phyloP scores from a whole-genome alignment of 176 grass and related monocot genomes.

The Eleusine indica region DNA sequence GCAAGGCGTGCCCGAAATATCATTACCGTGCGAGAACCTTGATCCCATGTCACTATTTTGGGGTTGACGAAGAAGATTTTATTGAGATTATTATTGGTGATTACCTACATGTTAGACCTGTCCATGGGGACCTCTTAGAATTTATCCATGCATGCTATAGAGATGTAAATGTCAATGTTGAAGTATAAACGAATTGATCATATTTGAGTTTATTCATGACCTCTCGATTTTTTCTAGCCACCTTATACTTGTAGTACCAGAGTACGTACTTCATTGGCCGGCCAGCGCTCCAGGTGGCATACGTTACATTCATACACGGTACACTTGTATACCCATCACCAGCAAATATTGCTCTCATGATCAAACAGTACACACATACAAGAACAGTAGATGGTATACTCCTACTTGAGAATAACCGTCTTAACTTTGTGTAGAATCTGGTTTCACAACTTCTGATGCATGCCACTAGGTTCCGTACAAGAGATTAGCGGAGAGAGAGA shows the following conservation, averaged over 20 bases:
- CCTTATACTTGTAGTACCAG: too few relatives aligned
- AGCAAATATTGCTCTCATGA: too few relatives aligned
- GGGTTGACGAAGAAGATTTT: too few relatives aligned
- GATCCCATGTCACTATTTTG: too few relatives aligned
- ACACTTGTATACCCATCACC: background rate
- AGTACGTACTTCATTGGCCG: background rate
- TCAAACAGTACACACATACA: background rate
- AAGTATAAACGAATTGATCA: background rate
- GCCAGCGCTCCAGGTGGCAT: background rate
- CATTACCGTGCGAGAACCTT: too few relatives aligned
- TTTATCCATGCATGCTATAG: too few relatives aligned
- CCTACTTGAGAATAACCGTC: background rate
- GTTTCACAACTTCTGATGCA: constrained; percentile 13
- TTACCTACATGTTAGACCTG: too few relatives aligned
- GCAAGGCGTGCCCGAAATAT: too few relatives aligned
- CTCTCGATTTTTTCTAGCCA: background rate
- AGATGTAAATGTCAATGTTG: too few relatives aligned
- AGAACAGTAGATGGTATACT: background rate
- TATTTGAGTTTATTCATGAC: background rate
- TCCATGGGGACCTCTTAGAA: too few relatives aligned
- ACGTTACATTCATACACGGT: background rate
- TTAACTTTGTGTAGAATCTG: constrained; percentile 23
- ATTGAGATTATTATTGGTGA: too few relatives aligned
- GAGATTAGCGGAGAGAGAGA: background rate
- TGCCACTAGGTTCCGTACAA: background rate